Conservation (phyloP, 2,329 filamentous ascomycete genomes). For the Scytalidium sp. region DNA sequence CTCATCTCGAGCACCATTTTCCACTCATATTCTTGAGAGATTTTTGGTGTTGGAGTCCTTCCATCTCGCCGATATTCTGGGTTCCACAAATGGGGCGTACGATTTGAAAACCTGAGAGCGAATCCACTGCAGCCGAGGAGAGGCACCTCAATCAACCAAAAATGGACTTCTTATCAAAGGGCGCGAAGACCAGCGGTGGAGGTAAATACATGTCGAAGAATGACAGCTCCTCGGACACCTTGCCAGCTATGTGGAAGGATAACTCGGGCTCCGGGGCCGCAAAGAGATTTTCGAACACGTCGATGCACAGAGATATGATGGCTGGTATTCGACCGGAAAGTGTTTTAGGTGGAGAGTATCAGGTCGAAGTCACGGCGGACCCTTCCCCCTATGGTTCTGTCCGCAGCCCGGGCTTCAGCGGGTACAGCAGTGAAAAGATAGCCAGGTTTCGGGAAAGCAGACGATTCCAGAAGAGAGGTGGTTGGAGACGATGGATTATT, state of each 20-base stretch:
- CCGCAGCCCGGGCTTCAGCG: background rate
- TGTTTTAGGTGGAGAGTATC: background rate
- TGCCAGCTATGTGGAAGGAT: background rate
- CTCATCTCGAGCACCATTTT: too few relatives aligned
- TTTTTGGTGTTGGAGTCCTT: too few relatives aligned
- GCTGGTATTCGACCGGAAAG: background rate
- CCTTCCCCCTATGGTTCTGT: background rate
- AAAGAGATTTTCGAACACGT: background rate
- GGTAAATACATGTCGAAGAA: constrained; percentile 1
- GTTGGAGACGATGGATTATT: constrained; percentile 27
- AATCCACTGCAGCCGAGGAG: too few relatives aligned
- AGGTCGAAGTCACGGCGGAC: background rate
- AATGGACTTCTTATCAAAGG: constrained; percentile 3
- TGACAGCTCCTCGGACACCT: background rate
- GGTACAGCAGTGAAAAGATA: background rate
- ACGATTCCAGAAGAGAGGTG: constrained; percentile 26
- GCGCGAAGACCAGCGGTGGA: constrained; percentile 19
- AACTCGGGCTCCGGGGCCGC: background rate
- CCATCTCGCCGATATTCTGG: too few relatives aligned
- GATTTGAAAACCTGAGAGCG: too few relatives aligned
- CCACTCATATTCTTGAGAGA: too few relatives aligned
- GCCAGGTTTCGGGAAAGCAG: constrained; percentile 13
- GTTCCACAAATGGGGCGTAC: too few relatives aligned
- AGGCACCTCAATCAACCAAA: too few relatives aligned
- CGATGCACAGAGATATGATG: background rate